Evolutionary conservation across 1,139 yeast species (phyloP).

Genomic region (Candida tropicalis): DNA sequence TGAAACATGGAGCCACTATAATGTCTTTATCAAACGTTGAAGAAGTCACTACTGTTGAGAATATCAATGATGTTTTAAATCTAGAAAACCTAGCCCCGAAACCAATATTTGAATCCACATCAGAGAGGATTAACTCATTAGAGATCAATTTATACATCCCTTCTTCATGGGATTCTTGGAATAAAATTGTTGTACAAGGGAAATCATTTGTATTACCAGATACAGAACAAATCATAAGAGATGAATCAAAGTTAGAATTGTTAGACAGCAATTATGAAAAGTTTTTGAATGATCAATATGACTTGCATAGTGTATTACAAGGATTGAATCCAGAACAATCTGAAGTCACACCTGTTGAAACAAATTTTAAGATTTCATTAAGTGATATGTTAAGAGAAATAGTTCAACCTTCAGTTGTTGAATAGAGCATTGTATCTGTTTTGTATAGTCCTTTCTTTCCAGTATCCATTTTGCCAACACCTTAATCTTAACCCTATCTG

Average conservation of each 20-base stretch:
- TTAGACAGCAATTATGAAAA: constrained; percentile 13
- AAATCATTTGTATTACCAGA: constrained; percentile 25
- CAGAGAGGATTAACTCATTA: neutral
- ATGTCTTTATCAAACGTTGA: constrained; percentile 8
- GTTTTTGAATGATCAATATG: constrained; percentile 4
- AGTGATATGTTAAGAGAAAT: constrained; percentile 11
- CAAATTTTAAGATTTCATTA: neutral
- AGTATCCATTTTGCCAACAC: too few relatives aligned
- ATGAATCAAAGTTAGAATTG: constrained; percentile 9
- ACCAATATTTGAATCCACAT: constrained; percentile 13
- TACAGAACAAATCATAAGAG: constrained; percentile 21
- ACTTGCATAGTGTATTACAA: constrained; percentile 1
- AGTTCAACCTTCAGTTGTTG: constrained; percentile 12
- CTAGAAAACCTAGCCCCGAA: constrained; percentile 7
- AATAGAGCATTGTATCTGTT: too few relatives aligned
- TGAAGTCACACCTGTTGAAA: neutral
- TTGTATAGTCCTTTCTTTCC: too few relatives aligned
- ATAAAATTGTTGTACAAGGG: constrained; percentile 49
- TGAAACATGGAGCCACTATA: constrained; percentile 36
- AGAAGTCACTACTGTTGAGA: constrained; percentile 12
- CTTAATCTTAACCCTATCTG: too few relatives aligned
- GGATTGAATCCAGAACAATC: neutral
- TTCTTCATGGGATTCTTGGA: constrained; percentile 51
- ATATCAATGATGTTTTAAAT: constrained; percentile 10
- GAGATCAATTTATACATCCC: constrained; percentile 44